phyloP scores from a whole-genome alignment of 2,329 filamentous ascomycete species.

The Myriosclerotinia scirpicola region DNA sequence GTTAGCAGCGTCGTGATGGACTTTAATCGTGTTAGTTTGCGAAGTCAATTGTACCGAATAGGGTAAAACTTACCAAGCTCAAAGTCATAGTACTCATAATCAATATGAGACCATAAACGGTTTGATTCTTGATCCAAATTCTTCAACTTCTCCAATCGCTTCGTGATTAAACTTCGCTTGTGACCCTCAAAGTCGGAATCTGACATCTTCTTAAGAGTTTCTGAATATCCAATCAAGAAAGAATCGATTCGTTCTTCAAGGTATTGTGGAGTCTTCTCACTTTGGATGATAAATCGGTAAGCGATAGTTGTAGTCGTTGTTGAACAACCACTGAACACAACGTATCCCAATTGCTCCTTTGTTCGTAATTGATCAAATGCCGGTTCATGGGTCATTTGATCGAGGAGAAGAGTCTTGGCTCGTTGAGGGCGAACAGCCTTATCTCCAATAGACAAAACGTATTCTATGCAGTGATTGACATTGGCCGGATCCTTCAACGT shows the following conservation, averaged over 20 bases:
- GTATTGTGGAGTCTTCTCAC: constrained; percentile 80
- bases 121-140: constrained; percentile 83
- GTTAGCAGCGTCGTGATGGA: constrained; percentile 65
- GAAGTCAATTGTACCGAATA: constrained; percentile 21
- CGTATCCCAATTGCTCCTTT: constrained; percentile 96
- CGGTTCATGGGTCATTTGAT: constrained; percentile 90
- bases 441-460: constrained; percentile 69
- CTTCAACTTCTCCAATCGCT: constrained; percentile 86
- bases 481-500: constrained; percentile 83
- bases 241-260: constrained; percentile 84
- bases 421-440: constrained; percentile 67
- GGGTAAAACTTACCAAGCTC: constrained; percentile 63
- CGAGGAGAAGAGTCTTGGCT: constrained; percentile 76
- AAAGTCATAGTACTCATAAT: constrained; percentile 86
- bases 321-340: constrained; percentile 81
- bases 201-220: constrained; percentile 71
- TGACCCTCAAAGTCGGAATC: constrained; percentile 85
- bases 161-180: constrained; percentile 85
- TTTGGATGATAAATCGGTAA: constrained; percentile 90
- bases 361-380: constrained; percentile 93
- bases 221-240: constrained; percentile 70
- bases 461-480: constrained; percentile 83
- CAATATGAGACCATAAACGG: constrained; percentile 82
- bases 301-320: constrained; percentile 75
- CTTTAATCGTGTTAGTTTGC: constrained; percentile 25